Base-by-base conservation (phyloP, 2,329 filamentous ascomycete species). In the Davidsoniella eucalypti region DNA sequence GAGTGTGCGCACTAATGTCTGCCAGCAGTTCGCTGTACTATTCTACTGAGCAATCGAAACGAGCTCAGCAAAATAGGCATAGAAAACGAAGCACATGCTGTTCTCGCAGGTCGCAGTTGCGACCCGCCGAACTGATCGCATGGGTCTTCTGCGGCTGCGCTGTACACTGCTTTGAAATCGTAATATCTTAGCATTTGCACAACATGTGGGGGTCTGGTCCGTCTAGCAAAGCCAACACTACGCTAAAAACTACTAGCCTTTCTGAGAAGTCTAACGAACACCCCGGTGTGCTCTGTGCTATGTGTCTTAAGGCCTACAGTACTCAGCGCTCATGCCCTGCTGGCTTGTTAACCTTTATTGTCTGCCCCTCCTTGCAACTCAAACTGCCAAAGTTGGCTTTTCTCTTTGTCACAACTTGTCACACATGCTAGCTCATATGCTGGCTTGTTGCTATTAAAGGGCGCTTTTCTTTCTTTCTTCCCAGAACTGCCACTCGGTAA, bases 91-190 rank as follows among this genome's bases (percentile, higher is more conserved):
- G 4, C 4, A 23, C 21, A 23, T 23, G 4, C 21, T 23, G 21
- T 23, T 23, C 5, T 23, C 21, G 21, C 21, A 21, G 21, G 21
- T 21, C 21, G 21, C 21, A 21, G 4, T 21, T 21, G 21, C 21
- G 21, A 21, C 21, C 21, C 21, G 21, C 21, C 21, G 21, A 21
- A 21, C 21, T 21, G 21, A 21, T 21, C 21, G 21, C 21, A 23
- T 23, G 21, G 21, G 21, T 23, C 21, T 23, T 23, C 21, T 23
- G 21, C 21, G 21, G 21, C 21, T 23, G 5, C 21, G 21, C 21
- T 23, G 21, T 23, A 46, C 17, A 14, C 29, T 51, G 49, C 42
- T 51, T 51, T 33, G 42, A 45, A 51, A 50, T 52, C 47, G 42
- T 43, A 52, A 50, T 49, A 50, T 44, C 43, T 21, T 33, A 10